Evolutionary conservation across 2,329 filamentous ascomycete genomes (phyloP).

Genomic region (Claviceps digitariae): DNA sequence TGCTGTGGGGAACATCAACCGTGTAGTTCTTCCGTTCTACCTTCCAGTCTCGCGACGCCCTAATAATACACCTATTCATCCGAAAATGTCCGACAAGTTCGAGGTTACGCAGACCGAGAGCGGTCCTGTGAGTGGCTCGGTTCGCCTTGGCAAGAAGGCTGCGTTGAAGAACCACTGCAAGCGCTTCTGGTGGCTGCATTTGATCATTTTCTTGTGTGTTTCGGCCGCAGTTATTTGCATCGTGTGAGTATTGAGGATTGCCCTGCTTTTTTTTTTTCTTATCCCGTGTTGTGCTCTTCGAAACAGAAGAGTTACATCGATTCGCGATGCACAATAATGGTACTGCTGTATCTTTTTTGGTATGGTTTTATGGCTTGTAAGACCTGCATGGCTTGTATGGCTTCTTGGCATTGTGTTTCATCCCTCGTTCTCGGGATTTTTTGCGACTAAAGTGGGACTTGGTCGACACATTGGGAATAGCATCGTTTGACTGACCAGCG

Average conservation of each 20-base stretch:
- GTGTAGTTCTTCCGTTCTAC: neutral
- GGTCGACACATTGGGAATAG: neutral
- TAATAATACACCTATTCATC: neutral
- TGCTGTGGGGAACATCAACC: neutral
- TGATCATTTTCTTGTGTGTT: slow-evolving; percentile 35
- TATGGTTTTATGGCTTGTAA: too few relatives aligned
- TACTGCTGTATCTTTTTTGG: neutral
- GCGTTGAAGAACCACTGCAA: slow-evolving; percentile 33
- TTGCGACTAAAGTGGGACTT: too few relatives aligned
- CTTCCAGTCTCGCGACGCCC: neutral
- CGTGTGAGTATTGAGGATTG: slow-evolving; percentile 34
- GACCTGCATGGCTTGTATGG: neutral
- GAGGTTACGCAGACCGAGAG: slow-evolving; percentile 23
- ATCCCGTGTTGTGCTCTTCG: neutral
- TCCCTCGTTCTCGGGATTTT: neutral
- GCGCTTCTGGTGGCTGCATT: slow-evolving; percentile 48
- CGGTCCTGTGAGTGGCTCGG: slow-evolving; percentile 2
- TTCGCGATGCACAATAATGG: neutral
- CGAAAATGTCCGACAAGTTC: slow-evolving; percentile 25
- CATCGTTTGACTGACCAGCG: neutral
- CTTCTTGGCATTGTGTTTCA: neutral
- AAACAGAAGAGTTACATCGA: too few relatives aligned
- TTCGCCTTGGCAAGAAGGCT: slow-evolving; percentile 21
- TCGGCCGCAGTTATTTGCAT: slow-evolving; percentile 42
- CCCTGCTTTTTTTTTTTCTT: too few relatives aligned